Conservation (phyloP, 495 filamentous ascomycete species). For the Monascus purpureus region DNA sequence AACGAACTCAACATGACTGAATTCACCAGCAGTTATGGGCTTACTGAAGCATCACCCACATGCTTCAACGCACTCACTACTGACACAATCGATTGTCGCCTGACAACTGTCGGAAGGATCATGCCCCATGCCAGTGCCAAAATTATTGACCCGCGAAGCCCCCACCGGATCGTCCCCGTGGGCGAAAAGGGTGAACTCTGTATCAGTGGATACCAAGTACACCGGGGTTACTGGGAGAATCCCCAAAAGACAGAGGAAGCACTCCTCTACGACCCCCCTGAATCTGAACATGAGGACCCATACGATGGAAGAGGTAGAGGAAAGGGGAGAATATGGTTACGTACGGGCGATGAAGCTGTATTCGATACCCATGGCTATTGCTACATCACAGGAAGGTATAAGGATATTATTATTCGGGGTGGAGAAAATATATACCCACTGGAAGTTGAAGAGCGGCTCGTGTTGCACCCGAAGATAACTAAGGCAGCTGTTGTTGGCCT, state of each 20-base stretch:
- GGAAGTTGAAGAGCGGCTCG: slow-evolving; percentile 56
- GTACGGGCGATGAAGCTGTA: slow-evolving; percentile 56
- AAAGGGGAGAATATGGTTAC: slow-evolving; percentile 48
- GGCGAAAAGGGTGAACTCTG: slow-evolving; percentile 50
- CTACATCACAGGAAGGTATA: slow-evolving; percentile 58
- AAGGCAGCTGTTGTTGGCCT: slow-evolving; percentile 50
- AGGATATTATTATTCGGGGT: slow-evolving; percentile 76
- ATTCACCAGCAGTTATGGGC: slow-evolving; percentile 55
- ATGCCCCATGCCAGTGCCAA: slow-evolving; percentile 56
- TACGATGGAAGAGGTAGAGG: too few species aligned
- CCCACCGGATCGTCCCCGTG: slow-evolving; percentile 34
- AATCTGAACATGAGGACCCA: too few species aligned
- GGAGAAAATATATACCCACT: slow-evolving; percentile 76
- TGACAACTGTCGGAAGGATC: slow-evolving; percentile 51
- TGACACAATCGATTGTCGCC: slow-evolving; percentile 42
- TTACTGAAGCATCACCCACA: slow-evolving; percentile 59
- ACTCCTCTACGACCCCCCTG: slow-evolving; percentile 42
- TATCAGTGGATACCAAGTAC: slow-evolving; percentile 54
- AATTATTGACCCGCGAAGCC: slow-evolving; percentile 47
- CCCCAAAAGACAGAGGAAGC: slow-evolving; percentile 52
- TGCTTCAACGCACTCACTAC: slow-evolving; percentile 58
- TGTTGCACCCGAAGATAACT: slow-evolving; percentile 38
- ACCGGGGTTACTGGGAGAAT: slow-evolving; percentile 58
- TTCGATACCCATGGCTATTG: slow-evolving; percentile 52
- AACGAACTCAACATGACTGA: slow-evolving; percentile 49